Evolutionary conservation across 1,139 yeast species (phyloP).

Genomic region (Casaregolazyma suthepensis): DNA sequence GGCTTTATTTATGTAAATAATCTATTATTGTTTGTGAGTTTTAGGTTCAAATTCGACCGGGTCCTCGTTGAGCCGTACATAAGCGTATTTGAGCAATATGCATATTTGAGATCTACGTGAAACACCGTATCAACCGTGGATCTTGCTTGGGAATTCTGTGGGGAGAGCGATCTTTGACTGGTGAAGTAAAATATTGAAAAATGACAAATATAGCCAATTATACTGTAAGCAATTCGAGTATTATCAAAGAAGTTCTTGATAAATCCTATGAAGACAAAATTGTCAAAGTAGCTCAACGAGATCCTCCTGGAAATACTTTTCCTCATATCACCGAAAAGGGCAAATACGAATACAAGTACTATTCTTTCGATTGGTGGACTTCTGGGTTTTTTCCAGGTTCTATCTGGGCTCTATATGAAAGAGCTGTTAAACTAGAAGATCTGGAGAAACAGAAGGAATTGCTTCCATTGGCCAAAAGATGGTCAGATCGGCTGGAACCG

Average conservation of each 20-base stretch:
- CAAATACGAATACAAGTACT: conserved; percentile 10
- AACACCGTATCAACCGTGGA: not conserved
- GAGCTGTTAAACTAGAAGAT: conserved; percentile 13
- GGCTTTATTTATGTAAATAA: not conserved
- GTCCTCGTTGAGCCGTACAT: not conserved
- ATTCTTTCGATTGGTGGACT: conserved; percentile 22
- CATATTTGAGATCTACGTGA: not conserved
- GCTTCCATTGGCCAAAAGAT: conserved; percentile 24
- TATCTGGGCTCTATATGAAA: conserved; percentile 24
- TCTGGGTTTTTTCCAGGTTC: conserved; percentile 31
- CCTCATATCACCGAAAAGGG: not conserved
- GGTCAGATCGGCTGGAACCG: conserved; percentile 23
- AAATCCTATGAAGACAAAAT: not conserved
- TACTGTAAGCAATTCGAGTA: not conserved
- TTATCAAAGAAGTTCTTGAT: not conserved
- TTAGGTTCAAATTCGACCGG: not conserved
- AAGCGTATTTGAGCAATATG: not conserved
- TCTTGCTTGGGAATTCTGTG: not conserved
- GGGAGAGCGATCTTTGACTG: not conserved
- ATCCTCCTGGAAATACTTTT: not conserved
- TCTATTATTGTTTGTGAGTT: not conserved
- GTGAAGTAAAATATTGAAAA: not conserved
- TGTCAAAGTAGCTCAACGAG: not conserved
- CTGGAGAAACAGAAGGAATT: conserved; percentile 18
- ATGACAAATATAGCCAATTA: not conserved